Evolutionary conservation across 768 basidiomycete genomes (phyloP).

Genomic region (Russula dissimulans): DNA sequence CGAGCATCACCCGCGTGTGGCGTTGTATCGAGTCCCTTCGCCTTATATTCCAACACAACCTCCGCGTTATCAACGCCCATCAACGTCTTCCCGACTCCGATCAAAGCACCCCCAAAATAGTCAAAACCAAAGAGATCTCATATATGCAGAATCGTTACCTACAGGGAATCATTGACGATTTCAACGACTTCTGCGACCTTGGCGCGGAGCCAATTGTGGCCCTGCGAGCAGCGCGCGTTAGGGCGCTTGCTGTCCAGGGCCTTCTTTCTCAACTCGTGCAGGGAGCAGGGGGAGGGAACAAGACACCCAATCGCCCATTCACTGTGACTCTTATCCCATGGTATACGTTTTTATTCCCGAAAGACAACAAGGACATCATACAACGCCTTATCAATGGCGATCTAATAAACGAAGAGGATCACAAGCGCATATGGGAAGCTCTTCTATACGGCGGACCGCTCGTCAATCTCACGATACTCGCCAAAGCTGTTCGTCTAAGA

Average conservation of each 20-base stretch:
- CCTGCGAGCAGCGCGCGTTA: slow-evolving; percentile 1
- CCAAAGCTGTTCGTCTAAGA: neutral
- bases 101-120: neutral
- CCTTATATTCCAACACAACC: neutral
- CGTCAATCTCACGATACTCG: neutral
- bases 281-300: no score
- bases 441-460: slow-evolving; percentile 5
- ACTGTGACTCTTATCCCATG: neutral
- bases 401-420: neutral
- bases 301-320: neutral
- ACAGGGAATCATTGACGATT: neutral
- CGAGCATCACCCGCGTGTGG: neutral
- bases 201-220: neutral
- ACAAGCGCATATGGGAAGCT: neutral
- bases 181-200: neutral
- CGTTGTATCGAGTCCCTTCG: neutral
- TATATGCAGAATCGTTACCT: neutral
- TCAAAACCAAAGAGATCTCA: neutral
- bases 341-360: neutral
- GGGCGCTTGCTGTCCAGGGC: neutral
- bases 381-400: neutral
- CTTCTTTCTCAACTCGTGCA: neutral
- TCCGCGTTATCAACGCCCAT: no score
- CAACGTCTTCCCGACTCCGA: neutral
- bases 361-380: neutral